These are phyloP conservation scores for Acanthamoeba divionensis DNA, from an alignment of 208 protist genomes.

Conservation along the genomic window DNA sequence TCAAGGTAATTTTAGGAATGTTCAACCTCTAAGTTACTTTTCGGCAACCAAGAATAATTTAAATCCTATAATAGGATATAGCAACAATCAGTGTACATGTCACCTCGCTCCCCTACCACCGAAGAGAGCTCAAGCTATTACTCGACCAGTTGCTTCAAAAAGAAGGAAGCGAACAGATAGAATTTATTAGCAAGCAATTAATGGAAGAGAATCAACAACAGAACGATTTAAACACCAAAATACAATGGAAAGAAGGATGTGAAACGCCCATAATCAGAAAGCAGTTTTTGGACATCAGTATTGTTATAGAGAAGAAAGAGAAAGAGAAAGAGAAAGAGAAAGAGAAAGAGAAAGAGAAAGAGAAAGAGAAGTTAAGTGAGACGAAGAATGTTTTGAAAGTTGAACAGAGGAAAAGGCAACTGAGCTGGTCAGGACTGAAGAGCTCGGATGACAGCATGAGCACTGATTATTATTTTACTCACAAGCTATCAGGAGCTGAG, in stretches of 20 bases:
- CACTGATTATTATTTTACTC: not conserved
- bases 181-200: not conserved
- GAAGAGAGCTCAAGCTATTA: not conserved
- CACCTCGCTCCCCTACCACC: constrained; percentile 1
- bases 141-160: not conserved
- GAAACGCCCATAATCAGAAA: no score
- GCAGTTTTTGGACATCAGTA: no score
- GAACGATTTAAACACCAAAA: no score
- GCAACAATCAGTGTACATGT: not conserved
- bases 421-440: not conserved
- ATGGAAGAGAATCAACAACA: no score
- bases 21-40: not conserved
- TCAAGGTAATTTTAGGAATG: not conserved
- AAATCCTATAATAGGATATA: not conserved
- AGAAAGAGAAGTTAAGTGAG: not conserved
- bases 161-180: not conserved
- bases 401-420: not conserved
- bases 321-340: not conserved
- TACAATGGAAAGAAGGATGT: no score
- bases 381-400: not conserved
- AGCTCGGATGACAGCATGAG: not conserved
- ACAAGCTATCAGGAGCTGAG: not conserved
- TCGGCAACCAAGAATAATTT: no score
- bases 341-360: not conserved
- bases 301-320: no score